Base-by-base conservation (phyloP, 768 basidiomycete species). In the Scleroderma citrinum region DNA sequence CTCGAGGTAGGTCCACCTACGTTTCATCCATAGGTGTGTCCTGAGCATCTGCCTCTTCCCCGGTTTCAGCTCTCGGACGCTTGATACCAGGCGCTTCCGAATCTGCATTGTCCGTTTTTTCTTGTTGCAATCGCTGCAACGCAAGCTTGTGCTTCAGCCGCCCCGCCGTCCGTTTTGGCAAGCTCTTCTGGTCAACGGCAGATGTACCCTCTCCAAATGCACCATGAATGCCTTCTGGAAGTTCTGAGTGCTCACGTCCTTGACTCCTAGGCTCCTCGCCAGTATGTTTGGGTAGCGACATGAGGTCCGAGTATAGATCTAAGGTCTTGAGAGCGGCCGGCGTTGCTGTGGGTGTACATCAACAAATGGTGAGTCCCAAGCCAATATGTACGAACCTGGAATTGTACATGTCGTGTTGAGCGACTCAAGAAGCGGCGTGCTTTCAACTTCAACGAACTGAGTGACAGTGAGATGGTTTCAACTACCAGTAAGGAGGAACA, bases 261-360 rank as follows among this genome's bases (percentile, higher is more conserved):
- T 69, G 69, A n/a, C 66, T 68, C 44, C 74, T 73, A 46, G 73
- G 70, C 34, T 75, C 74, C 4, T 58, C 67, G 30, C 78, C 75
- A 17, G 70, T 62, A 50, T 75, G 72, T 59, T 88, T 88, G 3
- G 86, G 85, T 51, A 88, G 67, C 19, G 75, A 70, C 0, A 69
- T 64, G 24, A 88, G 70, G 44, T 74, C 70, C 2, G 70, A 65
- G 57, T 90, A 90, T 2, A 88, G 66, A 45, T 85, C 81, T 1
- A 88, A 69, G 3, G 64, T 59, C 47, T 76, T 69, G 4, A 84
- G 59, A 14, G 81, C 79, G 8, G 71, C 71, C 3, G 59, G 47
- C 0, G 74, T 71, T 5, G 81, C 82, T 85, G 58, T n/a, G 44
- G 35, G 29, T 40, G 10, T 16, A 53, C 0, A 34, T 53, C 37